These are phyloP conservation scores for Fistulifera solaris DNA, from an alignment of 108 stramenopile species.

Conservation along the genomic window DNA sequence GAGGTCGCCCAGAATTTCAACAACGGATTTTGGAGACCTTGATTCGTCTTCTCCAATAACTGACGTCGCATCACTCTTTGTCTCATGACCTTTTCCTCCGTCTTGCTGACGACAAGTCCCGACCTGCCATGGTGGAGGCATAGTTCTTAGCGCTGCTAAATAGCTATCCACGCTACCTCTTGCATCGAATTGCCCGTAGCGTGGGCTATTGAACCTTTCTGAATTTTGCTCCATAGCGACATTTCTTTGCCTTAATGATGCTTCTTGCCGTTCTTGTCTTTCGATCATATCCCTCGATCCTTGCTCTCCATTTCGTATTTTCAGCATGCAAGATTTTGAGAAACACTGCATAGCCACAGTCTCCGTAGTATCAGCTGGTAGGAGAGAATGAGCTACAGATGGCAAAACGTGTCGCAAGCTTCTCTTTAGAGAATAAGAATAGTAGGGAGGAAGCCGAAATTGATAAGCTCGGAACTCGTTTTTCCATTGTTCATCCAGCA, in stretches of 20 bases:
- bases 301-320: slow-evolving; percentile 63
- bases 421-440: slow-evolving; percentile 46
- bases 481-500: slow-evolving; percentile 62
- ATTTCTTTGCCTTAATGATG: slow-evolving; percentile 13
- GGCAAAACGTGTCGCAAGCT: slow-evolving; percentile 55
- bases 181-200: slow-evolving; percentile 68
- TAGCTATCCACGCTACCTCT: slow-evolving; percentile 37
- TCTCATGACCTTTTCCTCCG: not conserved
- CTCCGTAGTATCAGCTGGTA: slow-evolving; percentile 28
- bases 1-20: slow-evolving; percentile 33
- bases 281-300: slow-evolving; percentile 44
- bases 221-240: not conserved
- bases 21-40: not conserved
- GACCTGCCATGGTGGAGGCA: slow-evolving; percentile 59
- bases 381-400: slow-evolving; percentile 32
- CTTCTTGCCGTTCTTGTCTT: slow-evolving; percentile 50
- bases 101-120: slow-evolving; percentile 1
- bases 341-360: slow-evolving; percentile 43
- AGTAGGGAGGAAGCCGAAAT: slow-evolving; percentile 69
- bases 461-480: slow-evolving; percentile 64
- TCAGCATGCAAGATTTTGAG: slow-evolving; percentile 49
- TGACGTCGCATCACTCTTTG: not conserved
- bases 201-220: slow-evolving; percentile 8
- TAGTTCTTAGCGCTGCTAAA: slow-evolving; percentile 36
- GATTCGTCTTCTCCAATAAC: not conserved